Percentiles rank a stretch among this genome's conserved stretches.
Evolutionary conservation across 2,329 filamentous ascomycete species (phyloP).

Genomic region (Phyllosticta citribraziliensis): DNA sequence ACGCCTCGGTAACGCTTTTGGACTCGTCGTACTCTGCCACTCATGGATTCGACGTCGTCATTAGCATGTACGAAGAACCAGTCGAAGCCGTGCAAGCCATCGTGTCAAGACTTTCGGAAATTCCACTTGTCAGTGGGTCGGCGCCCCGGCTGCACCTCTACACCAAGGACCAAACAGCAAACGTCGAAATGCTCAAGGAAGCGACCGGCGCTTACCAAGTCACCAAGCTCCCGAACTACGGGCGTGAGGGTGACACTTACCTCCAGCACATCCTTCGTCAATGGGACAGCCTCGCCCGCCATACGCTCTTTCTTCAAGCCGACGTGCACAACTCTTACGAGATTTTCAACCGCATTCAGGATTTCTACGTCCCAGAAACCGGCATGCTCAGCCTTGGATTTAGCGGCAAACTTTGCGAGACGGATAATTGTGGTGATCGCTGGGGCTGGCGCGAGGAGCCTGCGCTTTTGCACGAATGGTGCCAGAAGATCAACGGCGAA

Average conservation of each 20-base stretch:
- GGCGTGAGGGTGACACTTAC: constrained; percentile 19
- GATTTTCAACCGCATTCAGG: constrained; percentile 27
- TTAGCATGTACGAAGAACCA: constrained; percentile 30
- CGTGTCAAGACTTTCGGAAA: constrained; percentile 15
- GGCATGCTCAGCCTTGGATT: constrained; percentile 38
- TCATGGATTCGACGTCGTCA: constrained; percentile 22
- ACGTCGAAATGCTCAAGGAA: constrained; percentile 12
- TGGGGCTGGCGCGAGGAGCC: constrained; percentile 32
- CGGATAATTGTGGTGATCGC: constrained; percentile 29
- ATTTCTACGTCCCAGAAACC: constrained; percentile 32
- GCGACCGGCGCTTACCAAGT: constrained; percentile 20
- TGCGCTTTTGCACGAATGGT: constrained; percentile 28
- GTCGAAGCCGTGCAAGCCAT: constrained; percentile 18
- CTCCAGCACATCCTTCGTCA: constrained; percentile 16
- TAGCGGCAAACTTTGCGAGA: constrained; percentile 29
- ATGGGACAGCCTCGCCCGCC: constrained; percentile 16
- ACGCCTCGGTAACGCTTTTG: constrained; percentile 1
- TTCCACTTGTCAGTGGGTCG: constrained; percentile 14
- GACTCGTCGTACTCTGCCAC: constrained; percentile 17
- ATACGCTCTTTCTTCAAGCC: constrained; percentile 21
- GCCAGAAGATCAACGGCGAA: constrained; percentile 12
- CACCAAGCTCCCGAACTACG: constrained; percentile 20
- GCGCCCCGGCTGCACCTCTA: constrained; percentile 22
- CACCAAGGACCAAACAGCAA: constrained; percentile 18
- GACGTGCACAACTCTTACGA: constrained; percentile 30